phyloP scores from a whole-genome alignment of 257 asterid species.

The Avicennia marina region DNA sequence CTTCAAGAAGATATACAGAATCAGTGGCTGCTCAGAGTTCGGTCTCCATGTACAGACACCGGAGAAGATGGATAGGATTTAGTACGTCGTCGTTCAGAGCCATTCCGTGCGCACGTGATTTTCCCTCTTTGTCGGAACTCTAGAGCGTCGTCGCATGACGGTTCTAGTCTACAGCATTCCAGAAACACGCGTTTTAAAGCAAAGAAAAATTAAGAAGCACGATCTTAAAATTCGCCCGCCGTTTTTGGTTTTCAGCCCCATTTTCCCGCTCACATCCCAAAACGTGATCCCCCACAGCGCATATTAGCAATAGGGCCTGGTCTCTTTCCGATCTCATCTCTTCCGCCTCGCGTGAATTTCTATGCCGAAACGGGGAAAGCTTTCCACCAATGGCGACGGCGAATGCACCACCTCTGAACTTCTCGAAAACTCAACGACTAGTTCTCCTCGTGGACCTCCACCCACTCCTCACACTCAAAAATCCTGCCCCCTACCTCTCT shows the following conservation, averaged over 20 bases:
- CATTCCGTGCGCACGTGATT: too few species aligned
- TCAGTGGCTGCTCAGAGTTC: not conserved
- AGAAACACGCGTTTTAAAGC: too few species aligned
- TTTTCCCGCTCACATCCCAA: constrained; percentile 47
- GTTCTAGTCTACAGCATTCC: too few species aligned
- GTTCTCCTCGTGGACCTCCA: constrained; percentile 75
- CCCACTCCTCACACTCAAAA: constrained; percentile 50
- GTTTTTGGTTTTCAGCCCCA: too few species aligned
- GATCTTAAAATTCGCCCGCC: constrained; percentile 36
- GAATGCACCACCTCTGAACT: constrained; percentile 30
- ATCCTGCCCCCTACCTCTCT: constrained; percentile 50
- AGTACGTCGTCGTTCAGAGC: constrained; percentile 28
- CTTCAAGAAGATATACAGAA: not conserved
- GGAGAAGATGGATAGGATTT: constrained; percentile 43
- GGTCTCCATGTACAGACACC: constrained; percentile 13
- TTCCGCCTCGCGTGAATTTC: too few species aligned
- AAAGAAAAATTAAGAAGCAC: too few species aligned
- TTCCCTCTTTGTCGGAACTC: too few species aligned
- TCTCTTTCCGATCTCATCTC: not conserved
- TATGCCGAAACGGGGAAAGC: not conserved
- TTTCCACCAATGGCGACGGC: constrained; percentile 39
- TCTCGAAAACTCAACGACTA: constrained; percentile 61
- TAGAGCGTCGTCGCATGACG: too few species aligned
- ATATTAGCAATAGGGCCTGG: constrained; percentile 13
- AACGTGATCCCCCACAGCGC: constrained; percentile 15